Evolutionary conservation across 805 yeast genomes (phyloP).

Genomic region (Metschnikowia arizonensis): DNA sequence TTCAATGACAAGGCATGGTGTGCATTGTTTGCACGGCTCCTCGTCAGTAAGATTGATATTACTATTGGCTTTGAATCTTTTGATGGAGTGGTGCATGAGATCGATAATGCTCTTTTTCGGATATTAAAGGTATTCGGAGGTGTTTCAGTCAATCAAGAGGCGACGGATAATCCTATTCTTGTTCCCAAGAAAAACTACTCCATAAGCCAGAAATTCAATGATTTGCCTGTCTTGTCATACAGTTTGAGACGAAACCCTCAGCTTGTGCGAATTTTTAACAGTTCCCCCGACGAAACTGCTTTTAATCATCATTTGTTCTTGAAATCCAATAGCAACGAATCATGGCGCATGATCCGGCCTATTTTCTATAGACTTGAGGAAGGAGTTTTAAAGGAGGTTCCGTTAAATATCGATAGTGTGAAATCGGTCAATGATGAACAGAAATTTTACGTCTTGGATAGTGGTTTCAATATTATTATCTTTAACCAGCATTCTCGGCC

Average conservation of each 20-base stretch:
- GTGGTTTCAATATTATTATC: conserved; percentile 25
- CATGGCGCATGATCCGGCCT: conserved; percentile 29
- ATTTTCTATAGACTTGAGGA: conserved; percentile 17
- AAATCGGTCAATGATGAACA: background rate
- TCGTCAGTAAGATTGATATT: conserved; percentile 34
- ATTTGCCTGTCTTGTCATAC: conserved; percentile 31
- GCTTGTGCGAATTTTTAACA: conserved; percentile 36
- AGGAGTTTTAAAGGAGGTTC: conserved; percentile 1
- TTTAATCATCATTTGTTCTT: conserved; percentile 33
- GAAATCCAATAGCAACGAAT: conserved; percentile 15
- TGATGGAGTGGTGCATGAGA: conserved; percentile 23
- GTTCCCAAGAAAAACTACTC: conserved; percentile 16
- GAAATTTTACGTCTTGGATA: conserved; percentile 29
- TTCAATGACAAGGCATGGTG: conserved; percentile 34
- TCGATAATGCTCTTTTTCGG: conserved; percentile 27
- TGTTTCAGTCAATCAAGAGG: conserved; percentile 2
- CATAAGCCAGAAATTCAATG: conserved; percentile 26
- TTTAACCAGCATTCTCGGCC: conserved; percentile 14
- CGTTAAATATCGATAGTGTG: conserved; percentile 19
- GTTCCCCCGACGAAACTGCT: conserved; percentile 46
- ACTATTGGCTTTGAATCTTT: conserved; percentile 31
- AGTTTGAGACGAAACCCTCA: conserved; percentile 34
- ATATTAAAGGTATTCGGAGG: conserved; percentile 30
- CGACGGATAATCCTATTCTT: conserved; percentile 23
- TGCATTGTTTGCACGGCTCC: conserved; percentile 28